A percentile compares a stretch with the other conserved stretches of the same genome.
These are phyloP conservation scores for Cucurbita ficifolia DNA, from an alignment of 306 rosid species.

Conservation along the genomic window DNA sequence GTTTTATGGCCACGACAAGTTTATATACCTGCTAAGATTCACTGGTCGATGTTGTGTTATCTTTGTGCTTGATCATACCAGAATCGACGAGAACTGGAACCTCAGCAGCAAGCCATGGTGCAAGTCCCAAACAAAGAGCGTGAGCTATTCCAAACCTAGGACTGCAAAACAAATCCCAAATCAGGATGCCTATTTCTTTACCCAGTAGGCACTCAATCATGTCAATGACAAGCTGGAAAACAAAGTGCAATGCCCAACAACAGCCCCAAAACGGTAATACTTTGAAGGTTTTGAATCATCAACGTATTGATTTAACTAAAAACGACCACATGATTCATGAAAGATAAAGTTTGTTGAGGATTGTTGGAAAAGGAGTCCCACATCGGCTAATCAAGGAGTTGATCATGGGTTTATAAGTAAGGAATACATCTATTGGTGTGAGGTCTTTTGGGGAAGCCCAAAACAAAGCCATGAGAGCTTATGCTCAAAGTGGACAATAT, in stretches of 20 bases:
- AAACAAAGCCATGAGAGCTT: too few species aligned
- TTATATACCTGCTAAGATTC: slow-evolving; percentile 37
- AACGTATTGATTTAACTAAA: not conserved
- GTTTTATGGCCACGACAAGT: not conserved
- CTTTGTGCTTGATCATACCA: slow-evolving; percentile 98
- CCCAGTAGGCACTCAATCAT: not conserved
- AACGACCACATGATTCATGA: not conserved
- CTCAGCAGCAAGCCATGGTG: slow-evolving; percentile 99
- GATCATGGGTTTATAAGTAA: too few species aligned
- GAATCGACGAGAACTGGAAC: slow-evolving; percentile 95
- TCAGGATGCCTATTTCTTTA: not conserved
- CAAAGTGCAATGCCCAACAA: not conserved
- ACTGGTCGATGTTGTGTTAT: slow-evolving; percentile 60
- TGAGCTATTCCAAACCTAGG: slow-evolving; percentile 98
- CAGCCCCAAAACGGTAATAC: not conserved
- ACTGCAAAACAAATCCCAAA: slow-evolving; percentile 33
- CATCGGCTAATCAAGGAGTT: too few species aligned
- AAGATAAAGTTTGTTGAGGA: not conserved
- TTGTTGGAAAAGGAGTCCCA: too few species aligned
- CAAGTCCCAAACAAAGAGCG: slow-evolving; percentile 98
- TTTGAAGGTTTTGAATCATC: not conserved
- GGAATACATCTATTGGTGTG: too few species aligned
- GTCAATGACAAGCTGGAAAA: not conserved
- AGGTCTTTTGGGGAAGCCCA: too few species aligned
- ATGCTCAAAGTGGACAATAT: too few species aligned